Percentiles rank a stretch among this genome's conserved stretches.
Conservation (phyloP, 139 green algal species). For the Picochlorum sp. region DNA sequence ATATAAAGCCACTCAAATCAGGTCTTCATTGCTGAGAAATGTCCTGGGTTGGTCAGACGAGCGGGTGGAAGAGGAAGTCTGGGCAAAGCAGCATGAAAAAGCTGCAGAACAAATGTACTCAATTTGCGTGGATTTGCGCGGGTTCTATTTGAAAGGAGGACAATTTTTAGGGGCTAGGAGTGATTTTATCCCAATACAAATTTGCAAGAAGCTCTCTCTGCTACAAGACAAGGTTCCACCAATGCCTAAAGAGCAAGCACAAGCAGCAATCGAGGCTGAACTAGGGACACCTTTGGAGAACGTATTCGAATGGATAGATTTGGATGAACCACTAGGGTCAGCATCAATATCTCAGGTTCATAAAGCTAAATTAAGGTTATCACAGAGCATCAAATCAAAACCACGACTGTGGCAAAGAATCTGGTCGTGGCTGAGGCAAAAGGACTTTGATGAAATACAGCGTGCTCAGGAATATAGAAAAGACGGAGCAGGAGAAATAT, state of each 20-base stretch:
- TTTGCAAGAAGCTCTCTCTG: slow-evolving; percentile 67
- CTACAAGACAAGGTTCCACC: slow-evolving; percentile 78
- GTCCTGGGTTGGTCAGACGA: slow-evolving; percentile 23
- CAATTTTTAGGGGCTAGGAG: slow-evolving; percentile 79
- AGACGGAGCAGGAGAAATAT: not conserved
- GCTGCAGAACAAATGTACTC: slow-evolving; percentile 71
- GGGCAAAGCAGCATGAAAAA: slow-evolving; percentile 60
- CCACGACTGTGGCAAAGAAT: not conserved
- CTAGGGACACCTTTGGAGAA: slow-evolving; percentile 50
- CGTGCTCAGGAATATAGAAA: not conserved
- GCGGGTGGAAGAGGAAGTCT: slow-evolving; percentile 47
- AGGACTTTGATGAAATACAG: not conserved
- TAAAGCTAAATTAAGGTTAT: slow-evolving; percentile 61
- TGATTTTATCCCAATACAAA: slow-evolving; percentile 79
- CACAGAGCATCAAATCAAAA: not conserved
- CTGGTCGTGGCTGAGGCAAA: not conserved
- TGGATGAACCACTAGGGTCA: slow-evolving; percentile 73
- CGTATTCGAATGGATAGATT: slow-evolving; percentile 87
- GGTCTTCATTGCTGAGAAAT: slow-evolving; percentile 18
- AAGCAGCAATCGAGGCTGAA: slow-evolving; percentile 52
- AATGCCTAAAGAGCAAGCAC: slow-evolving; percentile 41
- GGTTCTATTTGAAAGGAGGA: slow-evolving; percentile 86
- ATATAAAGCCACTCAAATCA: slow-evolving; percentile 70
- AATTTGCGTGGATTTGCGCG: slow-evolving; percentile 68
- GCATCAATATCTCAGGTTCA: slow-evolving; percentile 91